These are phyloP conservation scores for Solanum clarkiae DNA, from an alignment of 257 asterid genomes.

Conservation along the genomic window DNA sequence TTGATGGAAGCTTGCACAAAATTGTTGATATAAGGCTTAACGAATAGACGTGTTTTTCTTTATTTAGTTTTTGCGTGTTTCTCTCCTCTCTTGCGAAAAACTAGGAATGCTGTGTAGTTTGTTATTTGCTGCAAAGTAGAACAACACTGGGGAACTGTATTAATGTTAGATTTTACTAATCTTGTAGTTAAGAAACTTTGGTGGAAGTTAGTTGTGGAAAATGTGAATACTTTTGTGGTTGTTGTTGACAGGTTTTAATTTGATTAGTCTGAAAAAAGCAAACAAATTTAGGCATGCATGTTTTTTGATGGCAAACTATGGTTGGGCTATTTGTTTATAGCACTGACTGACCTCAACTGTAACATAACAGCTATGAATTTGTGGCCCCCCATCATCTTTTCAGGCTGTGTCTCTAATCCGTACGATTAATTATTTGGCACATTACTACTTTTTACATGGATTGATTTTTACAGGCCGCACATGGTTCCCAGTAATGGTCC, in stretches of 20 bases:
- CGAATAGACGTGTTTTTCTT: background rate
- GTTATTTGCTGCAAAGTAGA: background rate
- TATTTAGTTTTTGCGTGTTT: background rate
- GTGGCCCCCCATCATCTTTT: background rate
- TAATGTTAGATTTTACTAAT: background rate
- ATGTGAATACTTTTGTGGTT: conserved; percentile 20
- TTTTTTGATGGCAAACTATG: conserved; percentile 19
- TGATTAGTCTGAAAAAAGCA: background rate
- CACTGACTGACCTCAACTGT: background rate
- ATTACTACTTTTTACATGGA: background rate
- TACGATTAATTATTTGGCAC: background rate
- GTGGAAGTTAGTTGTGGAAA: background rate
- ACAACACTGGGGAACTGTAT: conserved; percentile 1
- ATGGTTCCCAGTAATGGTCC: background rate
- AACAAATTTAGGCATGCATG: conserved; percentile 13
- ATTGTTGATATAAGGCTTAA: conserved; percentile 1
- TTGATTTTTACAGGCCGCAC: background rate
- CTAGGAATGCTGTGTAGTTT: background rate
- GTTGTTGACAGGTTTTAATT: conserved; percentile 16
- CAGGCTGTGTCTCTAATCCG: background rate
- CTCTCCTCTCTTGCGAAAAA: background rate
- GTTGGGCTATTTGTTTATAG: background rate
- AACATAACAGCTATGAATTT: background rate
- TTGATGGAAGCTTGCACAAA: background rate
- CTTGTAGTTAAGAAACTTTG: background rate